Evolutionary conservation across 208 protist species (phyloP), one percentile per base, ranked within the genome.

Genomic region (Zelonia costaricensis): DNA sequence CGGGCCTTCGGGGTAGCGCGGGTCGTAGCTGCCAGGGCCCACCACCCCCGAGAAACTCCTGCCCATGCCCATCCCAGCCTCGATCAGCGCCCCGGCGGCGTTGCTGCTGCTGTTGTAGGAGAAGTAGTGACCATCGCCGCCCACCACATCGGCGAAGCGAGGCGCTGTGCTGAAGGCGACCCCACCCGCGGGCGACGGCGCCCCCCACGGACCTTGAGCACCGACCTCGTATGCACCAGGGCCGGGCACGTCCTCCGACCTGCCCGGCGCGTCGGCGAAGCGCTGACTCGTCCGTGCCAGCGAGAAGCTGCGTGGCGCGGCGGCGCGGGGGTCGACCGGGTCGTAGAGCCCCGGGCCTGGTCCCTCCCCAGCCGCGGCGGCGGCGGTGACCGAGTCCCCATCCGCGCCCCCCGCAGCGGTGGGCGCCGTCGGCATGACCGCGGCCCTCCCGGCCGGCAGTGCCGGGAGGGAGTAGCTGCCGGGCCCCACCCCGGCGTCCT

Each of bases 281-380:
- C 66, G 66, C 5, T 36, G 47, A 12, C 67, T 62, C 1, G 72
- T 72, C 48, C 57, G 56, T 6, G 57, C 57, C 15, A 72, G 48
- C 16, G 65, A 60, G 35, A 65, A 59, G 13, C 28, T 20, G 16
- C 58, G 65, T 33, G 65, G 23, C 2, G 48, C 25, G 10, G 56
- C 20, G 6, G 57, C 48, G 2, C 28, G 23, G 6, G 45, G 4
- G 43, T 76, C 52, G 16, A 52, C 53, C 10, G 71, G 51, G 56
- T 85, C 67, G 62, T 88, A 88, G 35, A 76, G 38, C 23, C 82
- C 82, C 4, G 82, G 82, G 20, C 82, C 82, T 20, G 78, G 82
- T 30, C 58, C 58, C 28, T 59, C 57, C 20, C 45, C 18, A n/a
- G n/a, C n/a, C 4, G 54, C 62, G 0, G 7, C 55, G 3, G 42